Conservation (phyloP, 352 stramenopile genomes). For the Plasmopara muralis region DNA sequence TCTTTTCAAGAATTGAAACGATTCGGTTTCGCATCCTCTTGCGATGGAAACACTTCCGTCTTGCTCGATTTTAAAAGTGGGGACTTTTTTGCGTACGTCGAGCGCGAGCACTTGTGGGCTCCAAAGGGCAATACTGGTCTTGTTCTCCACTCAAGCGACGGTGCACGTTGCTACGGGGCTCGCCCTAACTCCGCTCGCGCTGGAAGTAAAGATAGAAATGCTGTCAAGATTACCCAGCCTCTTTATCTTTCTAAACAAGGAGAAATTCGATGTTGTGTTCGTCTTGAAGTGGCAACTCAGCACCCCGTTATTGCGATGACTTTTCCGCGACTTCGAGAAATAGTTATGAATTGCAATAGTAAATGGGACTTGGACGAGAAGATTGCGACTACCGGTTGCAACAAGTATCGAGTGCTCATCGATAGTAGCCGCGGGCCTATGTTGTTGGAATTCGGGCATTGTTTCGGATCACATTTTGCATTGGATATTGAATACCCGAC, state of each 20-base stretch:
- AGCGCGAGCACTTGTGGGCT: conserved; percentile 33
- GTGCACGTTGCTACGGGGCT: conserved; percentile 44
- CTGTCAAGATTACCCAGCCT: conserved; percentile 28
- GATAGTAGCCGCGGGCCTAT: conserved; percentile 69
- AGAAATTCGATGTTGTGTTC: conserved; percentile 58
- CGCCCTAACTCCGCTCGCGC: conserved; percentile 56
- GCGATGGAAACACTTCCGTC: conserved; percentile 26
- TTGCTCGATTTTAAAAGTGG: conserved; percentile 65
- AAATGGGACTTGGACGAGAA: conserved; percentile 73
- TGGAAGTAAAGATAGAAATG: conserved; percentile 37
- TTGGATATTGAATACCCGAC: conserved; percentile 51
- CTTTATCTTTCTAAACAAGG: conserved; percentile 48
- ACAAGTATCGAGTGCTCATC: conserved; percentile 73
- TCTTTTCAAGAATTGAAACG: conserved; percentile 15
- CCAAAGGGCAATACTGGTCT: conserved; percentile 75
- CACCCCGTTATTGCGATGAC: conserved; percentile 24
- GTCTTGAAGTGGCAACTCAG: conserved; percentile 47
- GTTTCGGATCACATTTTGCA: conserved; percentile 59
- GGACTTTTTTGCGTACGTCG: conserved; percentile 58
- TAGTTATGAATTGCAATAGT: conserved; percentile 68
- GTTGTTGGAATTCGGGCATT: conserved; percentile 81
- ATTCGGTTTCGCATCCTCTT: conserved; percentile 15
- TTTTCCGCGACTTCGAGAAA: conserved; percentile 35
- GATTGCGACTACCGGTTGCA: conserved; percentile 63
- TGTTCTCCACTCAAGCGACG: conserved; percentile 59